Percentiles rank a stretch among this genome's conserved stretches.
These are phyloP conservation scores for Podospora anserina DNA, from an alignment of 495 filamentous ascomycete genomes.

Conservation along the genomic window DNA sequence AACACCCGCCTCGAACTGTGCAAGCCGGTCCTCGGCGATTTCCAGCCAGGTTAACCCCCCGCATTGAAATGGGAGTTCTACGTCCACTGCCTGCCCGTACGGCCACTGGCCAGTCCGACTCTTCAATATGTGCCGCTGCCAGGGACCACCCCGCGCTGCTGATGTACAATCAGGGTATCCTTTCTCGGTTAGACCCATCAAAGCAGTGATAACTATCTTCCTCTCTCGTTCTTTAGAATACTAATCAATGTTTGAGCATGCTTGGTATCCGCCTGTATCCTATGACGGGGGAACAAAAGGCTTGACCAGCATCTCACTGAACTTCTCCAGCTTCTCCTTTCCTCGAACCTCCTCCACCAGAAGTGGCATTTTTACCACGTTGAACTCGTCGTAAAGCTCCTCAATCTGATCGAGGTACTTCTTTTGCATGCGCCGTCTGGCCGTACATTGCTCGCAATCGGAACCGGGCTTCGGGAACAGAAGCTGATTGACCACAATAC, in stretches of 20 bases:
- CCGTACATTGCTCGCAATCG: slow-evolving; percentile 92
- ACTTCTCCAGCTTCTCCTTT: slow-evolving; percentile 88
- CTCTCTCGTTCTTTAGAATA: neutral
- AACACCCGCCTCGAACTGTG: neutral
- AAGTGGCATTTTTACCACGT: slow-evolving; percentile 96
- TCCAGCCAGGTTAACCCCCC: neutral
- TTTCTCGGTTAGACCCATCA: neutral
- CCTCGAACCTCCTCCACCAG: slow-evolving; percentile 93
- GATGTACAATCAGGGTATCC: neutral
- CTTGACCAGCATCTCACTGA: slow-evolving; percentile 87
- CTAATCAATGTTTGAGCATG: neutral
- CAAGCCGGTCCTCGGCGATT: neutral
- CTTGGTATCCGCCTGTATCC: neutral
- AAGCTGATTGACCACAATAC: slow-evolving; percentile 97
- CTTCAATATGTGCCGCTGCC: neutral
- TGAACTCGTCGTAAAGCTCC: slow-evolving; percentile 98
- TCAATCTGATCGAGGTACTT: slow-evolving; percentile 99
- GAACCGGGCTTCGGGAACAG: slow-evolving; percentile 85
- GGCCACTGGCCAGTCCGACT: neutral
- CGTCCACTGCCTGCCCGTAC: neutral
- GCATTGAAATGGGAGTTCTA: neutral
- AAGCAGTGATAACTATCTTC: neutral
- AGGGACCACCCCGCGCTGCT: neutral
- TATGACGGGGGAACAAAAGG: slow-evolving; percentile 74
- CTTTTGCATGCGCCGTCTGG: slow-evolving; percentile 96